These are phyloP conservation scores for Sporothrix protearum DNA, from an alignment of 2,329 filamentous ascomycete genomes.

Conservation along the genomic window DNA sequence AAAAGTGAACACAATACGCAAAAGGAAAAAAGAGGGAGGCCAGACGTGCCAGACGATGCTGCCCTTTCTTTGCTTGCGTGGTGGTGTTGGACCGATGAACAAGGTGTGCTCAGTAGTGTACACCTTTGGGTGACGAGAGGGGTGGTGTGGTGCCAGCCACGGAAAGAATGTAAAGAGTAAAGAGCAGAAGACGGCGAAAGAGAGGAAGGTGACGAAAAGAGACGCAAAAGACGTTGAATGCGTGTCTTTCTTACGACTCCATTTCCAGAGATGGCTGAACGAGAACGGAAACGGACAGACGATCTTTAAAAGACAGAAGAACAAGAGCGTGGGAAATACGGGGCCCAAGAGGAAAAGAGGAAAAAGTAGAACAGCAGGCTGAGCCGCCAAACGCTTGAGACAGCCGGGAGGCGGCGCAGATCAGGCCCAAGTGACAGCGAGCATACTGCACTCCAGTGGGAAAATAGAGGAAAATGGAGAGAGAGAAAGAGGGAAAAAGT, in stretches of 20 bases:
- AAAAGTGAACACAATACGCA: conserved; percentile 12
- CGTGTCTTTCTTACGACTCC: conserved; percentile 8
- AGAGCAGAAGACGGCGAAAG: not conserved
- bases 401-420: conserved; percentile 8
- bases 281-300: conserved; percentile 15
- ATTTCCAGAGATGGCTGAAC: conserved; percentile 22
- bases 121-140: not conserved
- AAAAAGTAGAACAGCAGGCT: not conserved
- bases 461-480: not conserved
- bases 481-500: not conserved
- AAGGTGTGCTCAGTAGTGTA: not conserved
- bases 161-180: not conserved
- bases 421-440: conserved; percentile 7
- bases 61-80: conserved; percentile 10
- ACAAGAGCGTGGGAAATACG: not conserved
- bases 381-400: conserved; percentile 5
- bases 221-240: not conserved
- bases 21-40: conserved; percentile 20
- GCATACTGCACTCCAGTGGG: not conserved
- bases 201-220: not conserved
- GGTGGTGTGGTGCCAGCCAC: conserved; percentile 15
- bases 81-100: not conserved
- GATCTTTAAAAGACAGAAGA: not conserved
- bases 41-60: conserved; percentile 24
- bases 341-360: not conserved